Base-by-base conservation (phyloP, 1,139 yeast genomes). In the Lodderomyces oxycetoniae region DNA sequence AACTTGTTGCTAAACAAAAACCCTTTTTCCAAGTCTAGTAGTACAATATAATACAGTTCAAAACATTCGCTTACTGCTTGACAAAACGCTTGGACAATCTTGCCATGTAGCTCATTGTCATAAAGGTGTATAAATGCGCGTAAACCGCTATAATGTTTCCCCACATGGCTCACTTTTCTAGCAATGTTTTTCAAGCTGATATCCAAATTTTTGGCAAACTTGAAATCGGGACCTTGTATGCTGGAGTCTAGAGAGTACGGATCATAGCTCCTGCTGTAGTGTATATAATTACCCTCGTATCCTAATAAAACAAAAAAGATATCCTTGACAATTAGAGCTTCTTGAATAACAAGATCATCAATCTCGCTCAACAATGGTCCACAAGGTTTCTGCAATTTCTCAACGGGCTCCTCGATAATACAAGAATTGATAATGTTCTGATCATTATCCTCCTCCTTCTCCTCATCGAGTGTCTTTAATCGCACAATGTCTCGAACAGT, bases 141-240 rank as follows among this genome's bases (percentile, higher is more conserved):
- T 39, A 83, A 63, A 3, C 76, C 74, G 26, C 71, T 61, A 49
- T 74, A 83, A 53, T 71, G 70, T 45, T 78, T 77, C 1, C 95
- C 95, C 33, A 67, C 62, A 33, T 64, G 71, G 10, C 78, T 70
- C 26, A 88, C 57, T 37, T 75, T 67, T 47, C 75, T 74, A 13
- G 89, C 72, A n/a, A 86, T 67, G 31, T 81, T 83, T 50, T 82
- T 83, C 43, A 87, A 65, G 25, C 89, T 76, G 1, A 85, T 69
- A 49, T 87, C 95, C 47, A 91, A 61, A 40, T 77, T 77, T 46
- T 77, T 80, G 26, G 84, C 81, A 19, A 86, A 72, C 43, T 77
- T 72, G 56, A 71, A 88, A 39, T 83, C 91, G 1, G 95, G 93
- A 0, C 95, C 95, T 12, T 53, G 55, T 4, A 82, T 59, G 30